Percentiles rank a stretch among this genome's conserved stretches.
These are phyloP conservation scores for Xylaria digitata DNA, from an alignment of 2,329 filamentous ascomycete species.

Conservation along the genomic window DNA sequence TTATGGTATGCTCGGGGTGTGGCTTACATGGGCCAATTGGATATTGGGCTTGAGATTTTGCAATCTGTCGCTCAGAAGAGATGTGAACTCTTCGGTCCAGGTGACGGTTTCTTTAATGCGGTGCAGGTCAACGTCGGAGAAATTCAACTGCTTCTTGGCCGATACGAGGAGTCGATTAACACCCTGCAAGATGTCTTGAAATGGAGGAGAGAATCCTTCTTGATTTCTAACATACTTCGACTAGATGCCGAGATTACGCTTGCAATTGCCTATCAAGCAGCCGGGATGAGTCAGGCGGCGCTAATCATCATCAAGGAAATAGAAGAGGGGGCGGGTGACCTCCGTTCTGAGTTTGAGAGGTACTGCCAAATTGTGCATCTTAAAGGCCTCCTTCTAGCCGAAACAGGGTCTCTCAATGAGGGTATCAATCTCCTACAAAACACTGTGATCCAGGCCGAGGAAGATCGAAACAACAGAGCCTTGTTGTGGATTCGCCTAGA, in stretches of 20 bases:
- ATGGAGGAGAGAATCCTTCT: not conserved
- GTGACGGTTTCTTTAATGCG: not conserved
- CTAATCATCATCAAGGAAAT: not conserved
- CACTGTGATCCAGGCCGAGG: constrained; percentile 10
- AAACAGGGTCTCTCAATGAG: not conserved
- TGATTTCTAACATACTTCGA: not conserved
- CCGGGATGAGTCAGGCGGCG: not conserved
- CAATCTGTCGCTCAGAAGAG: constrained; percentile 1
- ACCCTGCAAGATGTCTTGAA: not conserved
- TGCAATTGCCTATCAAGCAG: constrained; percentile 8
- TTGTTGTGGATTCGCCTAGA: constrained; percentile 11
- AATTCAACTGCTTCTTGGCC: constrained; percentile 7
- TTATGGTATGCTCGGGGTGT: not conserved
- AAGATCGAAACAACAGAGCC: constrained; percentile 7
- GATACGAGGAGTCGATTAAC: not conserved
- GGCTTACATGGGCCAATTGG: constrained; percentile 2
- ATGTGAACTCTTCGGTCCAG: constrained; percentile 1
- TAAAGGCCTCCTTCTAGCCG: constrained; percentile 2
- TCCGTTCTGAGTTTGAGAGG: constrained; percentile 6
- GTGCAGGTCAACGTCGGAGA: constrained; percentile 8
- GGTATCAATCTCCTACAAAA: not conserved
- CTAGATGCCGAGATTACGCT: constrained; percentile 6
- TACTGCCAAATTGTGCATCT: constrained; percentile 8
- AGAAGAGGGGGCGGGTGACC: not conserved
- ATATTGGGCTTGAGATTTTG: not conserved